Evolutionary conservation across 352 stramenopile species (phyloP), one percentile per base, ranked within the genome.

Genomic region (Pythium myriotylum): DNA sequence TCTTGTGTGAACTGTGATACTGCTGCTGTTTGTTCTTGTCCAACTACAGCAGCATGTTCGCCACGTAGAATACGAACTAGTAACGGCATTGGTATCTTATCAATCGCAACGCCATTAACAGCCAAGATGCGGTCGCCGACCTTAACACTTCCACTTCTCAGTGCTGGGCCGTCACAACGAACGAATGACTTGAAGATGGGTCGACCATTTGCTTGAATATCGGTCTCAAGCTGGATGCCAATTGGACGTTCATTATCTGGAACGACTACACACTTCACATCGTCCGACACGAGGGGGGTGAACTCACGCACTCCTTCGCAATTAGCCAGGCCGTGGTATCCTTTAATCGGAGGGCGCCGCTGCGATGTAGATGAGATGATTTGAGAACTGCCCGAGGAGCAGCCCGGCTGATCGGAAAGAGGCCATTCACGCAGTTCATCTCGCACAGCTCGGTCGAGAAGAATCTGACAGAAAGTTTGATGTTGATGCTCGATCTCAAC

Each of bases 201-300:
- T 8, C 55, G 61, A 14, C 64, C 73, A 17, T 56, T 68, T 20
- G 62, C 54, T 29, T 59, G 22, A 52, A 74, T 56, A 29, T 81
- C 73, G 1, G 73, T 81, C 67, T 81, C 73, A 13, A 81, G 45
- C 26, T 70, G 62, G 17, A 81, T 65, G 3, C 70, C 70, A 1
- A 76, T 47, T 0, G 63, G 32, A 4, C 50, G 56, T 4, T 41
- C 46, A 27, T 67, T 76, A 56, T 76, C 64, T 5, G 64, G 55
- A 16, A 76, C 64, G 19, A 70, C 45, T 6, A 76, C 37, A n/a
- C 19, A 59, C 43, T 59, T 54, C 16, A 76, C 32, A 23, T 68
- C 60, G 16, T 51, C 35, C 20, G 27, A 47, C n/a, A 45, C 26
- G 9, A 48, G 4, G 4, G 39, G 41, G 3, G 43, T 50, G 14